Evolutionary conservation across 2,329 filamentous ascomycete species (phyloP).

Genomic region (Botrytis pseudocinerea): DNA sequence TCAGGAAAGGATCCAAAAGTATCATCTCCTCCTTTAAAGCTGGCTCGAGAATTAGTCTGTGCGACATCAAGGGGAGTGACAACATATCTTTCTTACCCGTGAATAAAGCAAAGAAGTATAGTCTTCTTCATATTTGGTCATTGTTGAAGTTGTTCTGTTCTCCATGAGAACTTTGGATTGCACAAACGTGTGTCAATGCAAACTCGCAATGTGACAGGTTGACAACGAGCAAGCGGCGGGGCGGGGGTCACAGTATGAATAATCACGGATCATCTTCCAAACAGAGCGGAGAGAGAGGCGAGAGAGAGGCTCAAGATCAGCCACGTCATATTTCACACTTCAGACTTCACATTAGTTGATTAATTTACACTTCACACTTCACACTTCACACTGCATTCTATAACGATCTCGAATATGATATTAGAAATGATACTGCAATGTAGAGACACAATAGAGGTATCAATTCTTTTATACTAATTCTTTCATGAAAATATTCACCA

Average conservation of each 20-base stretch:
- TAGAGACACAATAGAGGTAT: background rate
- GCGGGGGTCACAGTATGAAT: background rate
- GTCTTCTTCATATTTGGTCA: conserved; percentile 68
- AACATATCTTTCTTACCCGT: conserved; percentile 76
- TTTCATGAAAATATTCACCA: background rate
- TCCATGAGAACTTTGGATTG: background rate
- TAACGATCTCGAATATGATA: background rate
- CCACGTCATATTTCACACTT: background rate
- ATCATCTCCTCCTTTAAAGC: conserved; percentile 65
- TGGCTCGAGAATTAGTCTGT: conserved; percentile 19
- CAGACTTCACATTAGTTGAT: background rate
- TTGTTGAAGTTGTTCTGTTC: background rate
- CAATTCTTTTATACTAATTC: background rate
- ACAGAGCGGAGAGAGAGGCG: background rate
- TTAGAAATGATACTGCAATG: background rate
- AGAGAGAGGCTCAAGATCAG: background rate
- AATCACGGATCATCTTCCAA: background rate
- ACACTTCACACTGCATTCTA: background rate
- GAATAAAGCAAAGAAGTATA: conserved; percentile 78
- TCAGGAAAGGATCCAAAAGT: conserved; percentile 78
- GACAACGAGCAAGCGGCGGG: background rate
- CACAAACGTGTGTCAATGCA: background rate
- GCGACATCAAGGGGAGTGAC: background rate
- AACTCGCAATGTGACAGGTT: background rate
- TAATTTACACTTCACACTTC: background rate